A percentile compares a stretch with the other conserved stretches of the same genome.
phyloP scores from a whole-genome alignment of 2,329 filamentous ascomycete species.

The Onygena corvina region DNA sequence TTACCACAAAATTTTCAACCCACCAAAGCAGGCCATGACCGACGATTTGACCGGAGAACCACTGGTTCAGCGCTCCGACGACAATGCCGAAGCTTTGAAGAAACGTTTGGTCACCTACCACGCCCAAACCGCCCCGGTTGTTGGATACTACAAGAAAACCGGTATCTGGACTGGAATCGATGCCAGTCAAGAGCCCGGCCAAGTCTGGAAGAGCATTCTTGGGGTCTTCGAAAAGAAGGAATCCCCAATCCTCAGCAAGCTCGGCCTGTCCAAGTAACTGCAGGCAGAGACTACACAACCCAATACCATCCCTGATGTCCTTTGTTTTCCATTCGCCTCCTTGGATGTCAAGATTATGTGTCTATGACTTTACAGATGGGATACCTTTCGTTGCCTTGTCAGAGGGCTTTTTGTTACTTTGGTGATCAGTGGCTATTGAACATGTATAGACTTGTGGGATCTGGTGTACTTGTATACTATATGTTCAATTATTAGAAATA shows the following conservation, averaged over 20 bases:
- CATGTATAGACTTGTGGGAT: constrained; percentile 13
- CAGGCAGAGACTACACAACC: neutral
- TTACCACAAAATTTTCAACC: constrained; percentile 99
- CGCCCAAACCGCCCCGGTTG: constrained; percentile 81
- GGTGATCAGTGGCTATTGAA: constrained; percentile 12
- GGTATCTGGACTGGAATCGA: constrained; percentile 95
- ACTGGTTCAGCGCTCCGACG: constrained; percentile 87
- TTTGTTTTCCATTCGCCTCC: constrained; percentile 8
- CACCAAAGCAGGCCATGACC: constrained; percentile 84
- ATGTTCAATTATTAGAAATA: constrained; percentile 6
- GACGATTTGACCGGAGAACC: constrained; percentile 96
- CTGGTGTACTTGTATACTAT: constrained; percentile 13
- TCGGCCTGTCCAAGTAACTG: constrained; percentile 43
- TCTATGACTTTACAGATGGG: constrained; percentile 12
- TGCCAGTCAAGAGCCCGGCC: constrained; percentile 86
- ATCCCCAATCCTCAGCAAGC: constrained; percentile 40
- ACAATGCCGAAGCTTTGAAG: constrained; percentile 90
- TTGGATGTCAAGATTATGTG: constrained; percentile 10
- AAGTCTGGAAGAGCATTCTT: constrained; percentile 89
- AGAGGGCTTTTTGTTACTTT: constrained; percentile 9
- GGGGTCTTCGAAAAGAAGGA: constrained; percentile 62
- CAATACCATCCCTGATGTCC: neutral
- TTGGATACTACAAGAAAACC: constrained; percentile 91
- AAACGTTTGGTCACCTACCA: constrained; percentile 93
- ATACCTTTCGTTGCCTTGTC: constrained; percentile 6